Evolutionary conservation across 768 basidiomycete species (phyloP), one percentile per base, ranked within the genome.

Genomic region (Naganishia kalamii): DNA sequence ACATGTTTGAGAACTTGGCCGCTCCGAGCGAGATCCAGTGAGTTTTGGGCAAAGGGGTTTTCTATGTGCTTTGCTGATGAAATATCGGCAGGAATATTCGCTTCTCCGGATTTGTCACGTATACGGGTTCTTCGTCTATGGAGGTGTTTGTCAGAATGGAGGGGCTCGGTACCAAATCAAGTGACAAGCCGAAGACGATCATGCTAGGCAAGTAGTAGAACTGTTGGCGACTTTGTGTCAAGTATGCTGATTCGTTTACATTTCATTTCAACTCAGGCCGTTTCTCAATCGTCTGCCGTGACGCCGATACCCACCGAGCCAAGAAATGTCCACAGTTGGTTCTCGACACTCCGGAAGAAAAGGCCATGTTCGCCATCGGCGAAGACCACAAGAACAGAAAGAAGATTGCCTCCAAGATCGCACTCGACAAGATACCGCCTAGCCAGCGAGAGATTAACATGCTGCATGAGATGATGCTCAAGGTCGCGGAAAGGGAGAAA

Each of bases 121-220:
- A 86, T 69, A 86, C 86, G 0, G 90, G 89, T 0, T 80, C 74
- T 50, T 87, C 86, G 62, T 88, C 87, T 0, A 88, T 91, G 85
- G 89, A 91, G 73, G 85, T 91, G n/a, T 87, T 85, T 4, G 86
- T 92, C 46, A 88, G 87, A 74, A 88, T 91, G 87, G 88, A 90
- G 73, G 84, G 81, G 2, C 76, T 86, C 30, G 81, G 81, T 21
- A 72, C 71, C n/a, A 80, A 79, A 19, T 79, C 33, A 13, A 25
- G 49, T 15, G 61, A 62, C 5, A 77, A 80, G 4, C 83, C 84
- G 19, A 82, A 85, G 68, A 86, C 87, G 8, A 83, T 89, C 33
- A 80, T 88, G 69, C 79, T 90, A 43, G 88, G 88, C 85, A 72
- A 50, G 77, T 32, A 25, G 41, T 47, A 4, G 6, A 62, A 37